Evolutionary conservation across 177 flowering plant genomes (phyloP), one percentile per base, ranked within the genome.

Genomic region (Telopea speciosissima): DNA sequence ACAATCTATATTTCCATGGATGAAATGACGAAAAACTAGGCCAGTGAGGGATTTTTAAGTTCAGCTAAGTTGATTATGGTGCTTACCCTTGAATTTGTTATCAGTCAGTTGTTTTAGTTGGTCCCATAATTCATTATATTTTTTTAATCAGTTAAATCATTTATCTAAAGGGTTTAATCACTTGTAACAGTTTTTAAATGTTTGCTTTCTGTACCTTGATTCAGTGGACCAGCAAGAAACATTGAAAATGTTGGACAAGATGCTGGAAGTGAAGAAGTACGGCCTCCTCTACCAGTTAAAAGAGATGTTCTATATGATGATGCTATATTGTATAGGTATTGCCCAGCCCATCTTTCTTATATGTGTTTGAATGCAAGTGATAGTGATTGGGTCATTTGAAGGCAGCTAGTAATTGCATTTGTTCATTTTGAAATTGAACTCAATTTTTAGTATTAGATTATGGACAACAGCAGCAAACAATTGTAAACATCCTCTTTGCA

Each of bases 251-350:
- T 70, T 65, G 81, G 63, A 65, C 79, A 73, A 60, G 76, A 65
- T 64, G 88, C 64, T 75, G 83, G 65, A 61, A 84, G 84, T 73
- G 92, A 80, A 58, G 78, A 84, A 78, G 92, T 94, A 16, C 93
- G 99, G 4, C 74, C 99, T 67, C 99, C 99, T 74, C 77, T 95
- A 66, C 99, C 99, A 8, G 99, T 95, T 71, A 91, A 81, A 77
- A 85, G 97, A 77, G 99, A 95, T 67, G 88, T 85, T 67, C 89
- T 95, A 24, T 95, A 95, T 81, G 97, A 87, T 63, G 87, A 85
- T 79, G 79, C 90, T 12, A 73, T 86, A 73, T 36, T 86, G 52
- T 86, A 85, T 76, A 83, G 91, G 98, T 94, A 75, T 75, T 84
- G 21, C 67, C 36, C 16, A 56, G 31, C 56, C 64, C 65, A 68